Evolutionary conservation across 768 basidiomycete species (phyloP).

Genomic region (Agrocybe chaxingu): DNA sequence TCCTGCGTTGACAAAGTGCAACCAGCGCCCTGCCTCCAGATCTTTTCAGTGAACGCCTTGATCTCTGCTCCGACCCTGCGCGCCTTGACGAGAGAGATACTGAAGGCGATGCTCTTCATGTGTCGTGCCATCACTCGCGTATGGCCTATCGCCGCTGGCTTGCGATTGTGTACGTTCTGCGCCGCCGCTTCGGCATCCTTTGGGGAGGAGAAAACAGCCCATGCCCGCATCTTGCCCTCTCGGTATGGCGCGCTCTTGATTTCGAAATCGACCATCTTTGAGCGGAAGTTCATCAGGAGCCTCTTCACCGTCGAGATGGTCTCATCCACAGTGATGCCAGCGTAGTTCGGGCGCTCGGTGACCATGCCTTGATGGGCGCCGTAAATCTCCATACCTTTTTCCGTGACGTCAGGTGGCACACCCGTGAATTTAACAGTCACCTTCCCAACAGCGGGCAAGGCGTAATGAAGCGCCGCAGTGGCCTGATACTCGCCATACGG

Average conservation of each 20-base stretch:
- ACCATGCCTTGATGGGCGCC: constrained; percentile 47
- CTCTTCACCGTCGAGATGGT: constrained; percentile 33
- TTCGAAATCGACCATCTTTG: constrained; percentile 38
- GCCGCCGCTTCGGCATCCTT: constrained; percentile 51
- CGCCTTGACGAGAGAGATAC: constrained; percentile 35
- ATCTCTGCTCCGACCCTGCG: constrained; percentile 43
- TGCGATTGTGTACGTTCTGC: constrained; percentile 41
- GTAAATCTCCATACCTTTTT: constrained; percentile 42
- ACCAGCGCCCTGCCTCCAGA: constrained; percentile 24
- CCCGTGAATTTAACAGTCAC: constrained; percentile 60
- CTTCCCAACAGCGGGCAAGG: constrained; percentile 53
- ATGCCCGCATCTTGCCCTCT: constrained; percentile 46
- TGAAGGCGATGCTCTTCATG: constrained; percentile 48
- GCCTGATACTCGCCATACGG: constrained; percentile 40
- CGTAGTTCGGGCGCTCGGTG: constrained; percentile 45
- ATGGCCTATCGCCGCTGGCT: constrained; percentile 41
- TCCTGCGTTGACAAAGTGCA: constrained; percentile 21
- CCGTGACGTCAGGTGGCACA: constrained; percentile 43
- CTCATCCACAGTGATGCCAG: constrained; percentile 33
- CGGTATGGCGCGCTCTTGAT: constrained; percentile 48
- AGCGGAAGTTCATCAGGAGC: constrained; percentile 33
- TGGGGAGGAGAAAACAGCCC: constrained; percentile 52
- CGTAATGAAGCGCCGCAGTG: constrained; percentile 48
- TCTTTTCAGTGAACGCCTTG: constrained; percentile 34
- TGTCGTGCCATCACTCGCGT: constrained; percentile 50